Conservation (phyloP, 2,329 filamentous ascomycete genomes). For the Fusarium sp. region DNA sequence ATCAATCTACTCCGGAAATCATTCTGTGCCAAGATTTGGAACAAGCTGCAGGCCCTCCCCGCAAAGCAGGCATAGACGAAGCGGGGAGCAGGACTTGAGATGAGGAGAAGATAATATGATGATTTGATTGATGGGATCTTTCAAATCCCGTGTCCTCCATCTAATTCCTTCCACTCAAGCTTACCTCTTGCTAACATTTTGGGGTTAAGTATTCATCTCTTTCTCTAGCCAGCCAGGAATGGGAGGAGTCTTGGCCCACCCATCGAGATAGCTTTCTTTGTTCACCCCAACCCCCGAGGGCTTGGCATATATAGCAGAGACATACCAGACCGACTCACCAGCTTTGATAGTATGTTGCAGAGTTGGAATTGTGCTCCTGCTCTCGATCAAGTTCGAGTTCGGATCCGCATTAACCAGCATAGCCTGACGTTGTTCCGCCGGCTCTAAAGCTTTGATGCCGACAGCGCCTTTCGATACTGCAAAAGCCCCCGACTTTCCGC, state of each 20-base stretch:
- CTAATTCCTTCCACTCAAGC: constrained; percentile 25
- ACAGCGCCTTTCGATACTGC: constrained; percentile 66
- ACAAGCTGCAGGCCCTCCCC: constrained; percentile 23
- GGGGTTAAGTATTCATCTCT: constrained; percentile 54
- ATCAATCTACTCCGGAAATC: constrained; percentile 21
- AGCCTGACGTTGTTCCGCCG: constrained; percentile 62
- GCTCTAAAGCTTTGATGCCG: constrained; percentile 67
- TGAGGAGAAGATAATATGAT: constrained; percentile 27
- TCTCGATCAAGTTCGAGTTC: constrained; percentile 80
- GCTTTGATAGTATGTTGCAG: constrained; percentile 69
- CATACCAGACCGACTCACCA: constrained; percentile 72
- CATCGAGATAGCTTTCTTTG: constrained; percentile 64
- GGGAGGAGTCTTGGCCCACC: constrained; percentile 68
- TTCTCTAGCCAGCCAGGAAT: constrained; percentile 70
- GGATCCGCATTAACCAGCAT: constrained; percentile 80
- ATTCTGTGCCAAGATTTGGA: constrained; percentile 27
- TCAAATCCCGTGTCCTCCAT: constrained; percentile 17
- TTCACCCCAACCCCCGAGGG: constrained; percentile 65
- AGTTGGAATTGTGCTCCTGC: constrained; percentile 76
- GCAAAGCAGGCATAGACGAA: constrained; percentile 15
- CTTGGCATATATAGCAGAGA: constrained; percentile 77
- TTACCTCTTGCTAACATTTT: constrained; percentile 13
- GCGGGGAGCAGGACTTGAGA: constrained; percentile 19
- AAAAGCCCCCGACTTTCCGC: constrained; percentile 63
- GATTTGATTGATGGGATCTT: constrained; percentile 43